Percentiles rank a stretch among this genome's conserved stretches.
phyloP scores from a whole-genome alignment of 176 grass and related monocot genomes.

The Juncus effusus region DNA sequence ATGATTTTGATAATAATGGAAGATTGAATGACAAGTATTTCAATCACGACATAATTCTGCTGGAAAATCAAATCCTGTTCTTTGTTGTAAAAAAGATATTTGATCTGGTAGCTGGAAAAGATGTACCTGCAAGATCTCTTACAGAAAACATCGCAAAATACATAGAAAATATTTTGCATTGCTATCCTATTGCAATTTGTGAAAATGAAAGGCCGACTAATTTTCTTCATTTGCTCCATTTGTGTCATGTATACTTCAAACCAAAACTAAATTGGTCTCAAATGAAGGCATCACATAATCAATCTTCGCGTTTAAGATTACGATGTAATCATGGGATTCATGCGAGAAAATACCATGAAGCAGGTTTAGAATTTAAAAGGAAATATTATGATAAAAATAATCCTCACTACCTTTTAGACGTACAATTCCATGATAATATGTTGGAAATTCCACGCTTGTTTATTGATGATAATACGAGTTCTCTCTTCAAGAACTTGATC shows the following conservation, averaged over 20 bases:
- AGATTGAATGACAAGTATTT: background rate
- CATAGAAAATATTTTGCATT: background rate
- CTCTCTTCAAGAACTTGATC: conserved; percentile 19
- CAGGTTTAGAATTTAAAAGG: too few relatives aligned
- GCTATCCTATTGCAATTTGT: background rate
- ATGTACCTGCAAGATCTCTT: background rate
- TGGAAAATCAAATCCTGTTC: background rate
- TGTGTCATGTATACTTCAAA: background rate
- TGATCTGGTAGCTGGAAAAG: background rate
- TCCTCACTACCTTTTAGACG: too few relatives aligned
- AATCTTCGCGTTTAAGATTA: too few relatives aligned
- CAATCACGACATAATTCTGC: background rate
- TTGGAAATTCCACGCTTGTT: too few relatives aligned
- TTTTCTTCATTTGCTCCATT: background rate
- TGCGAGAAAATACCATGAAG: too few relatives aligned
- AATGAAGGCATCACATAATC: too few relatives aligned
- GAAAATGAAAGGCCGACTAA: background rate
- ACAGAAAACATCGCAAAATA: background rate
- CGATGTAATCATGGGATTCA: too few relatives aligned
- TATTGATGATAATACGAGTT: conserved; percentile 6
- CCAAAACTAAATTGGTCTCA: background rate
- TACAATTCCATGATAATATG: too few relatives aligned
- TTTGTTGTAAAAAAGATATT: background rate
- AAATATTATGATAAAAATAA: too few relatives aligned
- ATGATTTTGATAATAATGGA: background rate